Conservation (phyloP, 441 rosid species). For the Hura crepitans region DNA sequence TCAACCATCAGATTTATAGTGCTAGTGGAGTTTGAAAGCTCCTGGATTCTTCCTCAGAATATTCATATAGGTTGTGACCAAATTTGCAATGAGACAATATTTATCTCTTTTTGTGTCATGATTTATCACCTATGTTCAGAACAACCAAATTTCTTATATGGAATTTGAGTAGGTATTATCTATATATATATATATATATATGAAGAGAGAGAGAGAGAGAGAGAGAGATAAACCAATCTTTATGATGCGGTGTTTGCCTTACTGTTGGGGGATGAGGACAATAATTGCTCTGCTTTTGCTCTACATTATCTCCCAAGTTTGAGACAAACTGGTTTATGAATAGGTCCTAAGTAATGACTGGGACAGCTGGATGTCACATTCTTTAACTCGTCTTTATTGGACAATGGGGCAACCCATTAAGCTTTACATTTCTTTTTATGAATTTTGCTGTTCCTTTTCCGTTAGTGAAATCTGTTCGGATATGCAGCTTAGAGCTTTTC, state of each 20-base stretch:
- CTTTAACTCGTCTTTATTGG: not conserved
- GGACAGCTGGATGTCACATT: not conserved
- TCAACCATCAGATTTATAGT: constrained; percentile 5
- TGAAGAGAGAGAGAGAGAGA: no score
- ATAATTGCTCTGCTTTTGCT: not conserved
- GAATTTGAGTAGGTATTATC: not conserved
- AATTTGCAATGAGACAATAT: not conserved
- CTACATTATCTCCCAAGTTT: not conserved
- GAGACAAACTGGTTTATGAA: not conserved
- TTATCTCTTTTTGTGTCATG: not conserved
- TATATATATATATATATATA: no score
- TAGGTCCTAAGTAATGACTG: not conserved
- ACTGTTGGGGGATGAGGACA: not conserved
- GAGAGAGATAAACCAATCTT: not conserved
- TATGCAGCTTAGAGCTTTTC: not conserved
- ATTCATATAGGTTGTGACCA: not conserved
- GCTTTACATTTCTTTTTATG: not conserved
- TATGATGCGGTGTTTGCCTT: not conserved
- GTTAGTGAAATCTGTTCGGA: not conserved
- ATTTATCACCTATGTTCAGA: not conserved
- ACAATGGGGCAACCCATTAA: not conserved
- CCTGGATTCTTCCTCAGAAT: not conserved
- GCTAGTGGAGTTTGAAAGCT: constrained; percentile 7
- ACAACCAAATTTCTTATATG: not conserved
- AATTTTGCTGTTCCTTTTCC: not conserved